Base-by-base conservation (phyloP, 306 rosid genomes). In the Vigna angularis region DNA sequence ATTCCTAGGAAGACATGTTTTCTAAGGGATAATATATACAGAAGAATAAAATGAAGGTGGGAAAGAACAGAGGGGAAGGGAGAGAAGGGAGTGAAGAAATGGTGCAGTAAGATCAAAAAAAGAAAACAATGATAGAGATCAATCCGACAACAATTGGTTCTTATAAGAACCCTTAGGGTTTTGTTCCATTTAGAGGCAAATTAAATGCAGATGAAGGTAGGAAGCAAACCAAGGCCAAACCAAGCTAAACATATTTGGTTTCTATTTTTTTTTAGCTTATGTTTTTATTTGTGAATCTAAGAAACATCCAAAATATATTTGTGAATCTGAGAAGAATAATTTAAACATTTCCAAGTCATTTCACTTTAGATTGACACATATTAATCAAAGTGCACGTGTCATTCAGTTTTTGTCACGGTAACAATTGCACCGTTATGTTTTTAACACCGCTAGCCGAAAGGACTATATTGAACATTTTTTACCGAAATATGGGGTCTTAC, bases 151-250 rank as follows among this genome's bases (percentile, higher is more conserved):
- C 96, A 79, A 90, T 83, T 87, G 79, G 66, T 83, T 82, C 82
- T 85, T 74, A 65, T 88, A 88, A 90, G 94, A 90, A 93, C 90
- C 97, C 94, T 87, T 90, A 89, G 91, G 96, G 97, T 89, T 93
- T 93, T 90, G 90, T 86, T 87, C 83, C 87, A 86, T 70, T 73
- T 47, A 26, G 71, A 83, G 30, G 81, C 79, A 62, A 93, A 88
- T 90, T 93, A 93, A 85, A 89, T 84, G 86, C 89, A 84, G 78
- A 66, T 7, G 79, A 85, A 52, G 76, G 20, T 11, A 66, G 78
- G 32, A 70, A 55, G 44, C 56, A 48, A 69, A 40, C 40, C 26
- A 16, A 67, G 47, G 42, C 52, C n/a, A 14, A 22, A 72, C 34
- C 20, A 67, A 67, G 42, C 47, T n/a, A 11, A 15, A 72, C 24